phyloP scores from a whole-genome alignment of 176 grass and related monocot genomes.

The Oryza coarctata region DNA sequence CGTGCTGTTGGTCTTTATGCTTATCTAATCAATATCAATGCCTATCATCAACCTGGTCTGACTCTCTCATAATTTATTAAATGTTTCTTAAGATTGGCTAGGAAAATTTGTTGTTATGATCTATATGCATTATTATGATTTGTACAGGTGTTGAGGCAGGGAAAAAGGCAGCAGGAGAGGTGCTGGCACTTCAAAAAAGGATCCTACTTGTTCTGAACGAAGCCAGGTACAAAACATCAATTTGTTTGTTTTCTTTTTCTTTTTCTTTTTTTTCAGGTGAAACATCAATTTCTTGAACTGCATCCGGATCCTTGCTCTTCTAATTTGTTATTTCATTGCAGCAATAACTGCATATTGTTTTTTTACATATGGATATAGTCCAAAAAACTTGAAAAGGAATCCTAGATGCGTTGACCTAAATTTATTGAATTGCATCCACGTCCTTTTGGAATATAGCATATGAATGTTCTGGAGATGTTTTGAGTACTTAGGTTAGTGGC shows the following conservation, averaged over 20 bases:
- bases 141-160: conserved; percentile 92
- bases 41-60: conserved; percentile 96
- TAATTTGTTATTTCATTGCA: not conserved
- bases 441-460: not conserved
- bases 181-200: conserved; percentile 95
- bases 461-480: not conserved
- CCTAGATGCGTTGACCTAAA: not conserved
- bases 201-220: conserved; percentile 85
- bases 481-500: not conserved
- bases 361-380: not conserved
- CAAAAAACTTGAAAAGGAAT: not conserved
- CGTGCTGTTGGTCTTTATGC: conserved; percentile 97
- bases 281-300: not conserved
- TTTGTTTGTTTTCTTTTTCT: too few relatives aligned
- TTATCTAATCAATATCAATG: conserved; percentile 92
- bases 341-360: not conserved
- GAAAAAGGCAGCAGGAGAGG: conserved; percentile 95
- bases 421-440: not conserved
- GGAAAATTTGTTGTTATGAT: conserved; percentile 7
- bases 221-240: conserved; percentile 60
- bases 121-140: conserved; percentile 20
- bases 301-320: not conserved
- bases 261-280: not conserved
- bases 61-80: not conserved
- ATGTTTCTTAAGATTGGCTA: conserved; percentile 1